phyloP scores from a whole-genome alignment of 768 basidiomycete species.

The Favolaschia claudopus region DNA sequence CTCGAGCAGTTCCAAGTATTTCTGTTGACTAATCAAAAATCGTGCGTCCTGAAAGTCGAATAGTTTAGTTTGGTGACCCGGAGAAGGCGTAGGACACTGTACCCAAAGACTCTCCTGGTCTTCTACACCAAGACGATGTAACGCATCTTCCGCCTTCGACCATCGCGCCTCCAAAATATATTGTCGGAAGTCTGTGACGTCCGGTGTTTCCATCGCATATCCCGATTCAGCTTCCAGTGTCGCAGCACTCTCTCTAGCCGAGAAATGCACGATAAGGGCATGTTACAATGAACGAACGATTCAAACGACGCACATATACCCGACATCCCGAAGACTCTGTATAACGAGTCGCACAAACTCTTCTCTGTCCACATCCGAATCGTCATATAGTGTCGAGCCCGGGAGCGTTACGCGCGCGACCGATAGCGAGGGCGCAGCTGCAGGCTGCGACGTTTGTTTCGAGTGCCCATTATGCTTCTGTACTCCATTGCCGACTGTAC shows the following conservation, averaged over 20 bases:
- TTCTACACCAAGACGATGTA: slow-evolving; percentile 72
- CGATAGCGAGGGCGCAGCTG: slow-evolving; percentile 30
- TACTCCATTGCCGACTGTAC: slow-evolving; percentile 55
- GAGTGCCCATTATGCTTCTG: slow-evolving; percentile 53
- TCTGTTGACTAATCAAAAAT: slow-evolving; percentile 93
- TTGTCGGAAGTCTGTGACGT: slow-evolving; percentile 81
- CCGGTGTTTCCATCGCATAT: slow-evolving; percentile 79
- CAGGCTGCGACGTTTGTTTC: slow-evolving; percentile 26
- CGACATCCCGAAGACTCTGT: slow-evolving; percentile 90
- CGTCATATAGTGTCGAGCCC: slow-evolving; percentile 79
- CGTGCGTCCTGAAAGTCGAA: slow-evolving; percentile 67
- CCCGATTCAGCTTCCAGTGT: slow-evolving; percentile 94
- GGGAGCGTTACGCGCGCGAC: slow-evolving; percentile 72
- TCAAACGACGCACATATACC: slow-evolving; percentile 63
- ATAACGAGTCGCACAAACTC: slow-evolving; percentile 91
- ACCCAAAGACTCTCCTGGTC: slow-evolving; percentile 78
- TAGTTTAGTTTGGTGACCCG: slow-evolving; percentile 2
- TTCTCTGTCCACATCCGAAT: slow-evolving; percentile 82
- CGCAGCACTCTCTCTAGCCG: slow-evolving; percentile 80
- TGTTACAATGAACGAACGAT: slow-evolving; percentile 2
- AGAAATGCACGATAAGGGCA: slow-evolving; percentile 23
- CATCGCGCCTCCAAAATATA: slow-evolving; percentile 84
- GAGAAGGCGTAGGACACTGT: slow-evolving; percentile 32
- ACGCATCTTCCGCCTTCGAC: slow-evolving; percentile 75
- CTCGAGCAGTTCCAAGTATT: slow-evolving; percentile 94